These are phyloP conservation scores for Arbutus unedo DNA, from an alignment of 148 eudicot species.

Conservation along the genomic window DNA sequence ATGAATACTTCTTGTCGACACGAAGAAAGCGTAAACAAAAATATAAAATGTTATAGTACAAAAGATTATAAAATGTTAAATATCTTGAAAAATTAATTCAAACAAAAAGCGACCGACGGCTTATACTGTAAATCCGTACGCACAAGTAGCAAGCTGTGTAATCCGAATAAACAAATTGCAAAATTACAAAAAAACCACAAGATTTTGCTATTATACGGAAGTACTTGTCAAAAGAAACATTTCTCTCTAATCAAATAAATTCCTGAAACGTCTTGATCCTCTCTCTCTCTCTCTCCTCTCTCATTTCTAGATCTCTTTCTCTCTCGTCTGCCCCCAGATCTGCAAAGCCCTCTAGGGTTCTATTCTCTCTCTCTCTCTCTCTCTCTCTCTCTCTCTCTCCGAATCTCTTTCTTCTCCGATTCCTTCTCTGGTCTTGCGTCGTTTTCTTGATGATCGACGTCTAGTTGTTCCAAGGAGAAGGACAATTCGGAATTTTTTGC, in stretches of 20 bases:
- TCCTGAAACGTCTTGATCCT: neutral
- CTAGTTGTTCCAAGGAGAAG: neutral
- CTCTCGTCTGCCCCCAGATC: neutral
- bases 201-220: neutral
- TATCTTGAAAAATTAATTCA: too few relatives aligned
- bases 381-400: too few relatives aligned
- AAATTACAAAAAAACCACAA: neutral
- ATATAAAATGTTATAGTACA: too few relatives aligned
- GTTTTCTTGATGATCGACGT: neutral
- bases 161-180: too few relatives aligned
- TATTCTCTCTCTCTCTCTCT: neutral
- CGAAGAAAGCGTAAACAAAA: too few relatives aligned
- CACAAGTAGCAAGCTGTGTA: too few relatives aligned
- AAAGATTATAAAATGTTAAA: too few relatives aligned
- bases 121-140: too few relatives aligned
- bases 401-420: neutral
- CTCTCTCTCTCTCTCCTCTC: neutral
- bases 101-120: too few relatives aligned
- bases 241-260: neutral
- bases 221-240: neutral
- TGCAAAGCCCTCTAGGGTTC: conserved; percentile 2
- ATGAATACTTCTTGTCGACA: too few relatives aligned
- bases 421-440: neutral
- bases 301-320: neutral
- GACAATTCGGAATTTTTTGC: neutral